A percentile compares a stretch with the other conserved stretches of the same genome.
phyloP scores from a whole-genome alignment of 345 rosid genomes.

The Eucalyptus lansdowneana region DNA sequence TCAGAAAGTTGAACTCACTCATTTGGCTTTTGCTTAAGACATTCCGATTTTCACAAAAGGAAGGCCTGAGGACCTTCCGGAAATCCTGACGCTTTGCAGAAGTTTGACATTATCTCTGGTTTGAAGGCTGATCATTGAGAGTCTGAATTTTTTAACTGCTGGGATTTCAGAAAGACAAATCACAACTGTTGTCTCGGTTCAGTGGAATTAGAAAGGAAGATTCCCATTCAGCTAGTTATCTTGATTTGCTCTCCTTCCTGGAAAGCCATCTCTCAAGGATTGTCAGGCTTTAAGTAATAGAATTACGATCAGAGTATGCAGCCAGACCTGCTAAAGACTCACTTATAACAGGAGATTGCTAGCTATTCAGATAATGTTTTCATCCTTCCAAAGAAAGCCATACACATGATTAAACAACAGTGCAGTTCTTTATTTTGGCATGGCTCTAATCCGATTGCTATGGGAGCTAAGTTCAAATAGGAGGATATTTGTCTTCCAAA shows the following conservation, averaged over 20 bases:
- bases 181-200: not conserved
- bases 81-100: not conserved
- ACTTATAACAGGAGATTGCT: not conserved
- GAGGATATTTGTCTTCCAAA: not conserved
- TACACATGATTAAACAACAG: not conserved
- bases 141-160: not conserved
- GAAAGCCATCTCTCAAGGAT: not conserved
- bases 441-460: not conserved
- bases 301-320: not conserved
- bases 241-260: not conserved
- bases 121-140: not conserved
- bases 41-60: not conserved
- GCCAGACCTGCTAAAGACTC: not conserved
- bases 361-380: not conserved
- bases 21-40: not conserved
- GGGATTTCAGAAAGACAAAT: not conserved
- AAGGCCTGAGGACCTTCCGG: not conserved
- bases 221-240: not conserved
- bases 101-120: not conserved
- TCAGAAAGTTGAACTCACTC: not conserved
- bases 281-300: not conserved
- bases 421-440: not conserved
- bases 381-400: not conserved
- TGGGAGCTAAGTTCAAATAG: not conserved
- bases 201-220: not conserved